A percentile compares a stretch with the other conserved stretches of the same genome.
phyloP scores from a whole-genome alignment of 345 rosid species.

The Chamaenerion angustifolium region DNA sequence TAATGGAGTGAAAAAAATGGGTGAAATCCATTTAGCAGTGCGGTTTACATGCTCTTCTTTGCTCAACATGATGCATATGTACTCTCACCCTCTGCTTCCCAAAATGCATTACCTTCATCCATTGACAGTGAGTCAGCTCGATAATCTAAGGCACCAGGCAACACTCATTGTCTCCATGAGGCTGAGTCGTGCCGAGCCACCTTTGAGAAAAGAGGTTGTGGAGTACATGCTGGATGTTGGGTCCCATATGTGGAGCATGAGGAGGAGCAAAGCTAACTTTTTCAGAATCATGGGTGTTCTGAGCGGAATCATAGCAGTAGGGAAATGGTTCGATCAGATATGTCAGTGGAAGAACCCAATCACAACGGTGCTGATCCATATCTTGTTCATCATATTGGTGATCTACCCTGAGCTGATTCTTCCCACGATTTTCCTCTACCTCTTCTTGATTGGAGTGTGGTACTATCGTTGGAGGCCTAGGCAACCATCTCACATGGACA shows the following conservation, averaged over 20 bases:
- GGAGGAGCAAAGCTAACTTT: slow-evolving; percentile 30
- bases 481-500: slow-evolving; percentile 31
- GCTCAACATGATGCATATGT: too few relatives aligned
- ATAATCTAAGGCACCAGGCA: slow-evolving; percentile 34
- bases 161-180: slow-evolving; percentile 13
- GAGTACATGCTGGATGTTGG: slow-evolving; percentile 34
- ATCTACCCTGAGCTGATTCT: slow-evolving; percentile 17
- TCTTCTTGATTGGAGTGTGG: slow-evolving; percentile 24
- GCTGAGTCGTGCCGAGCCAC: slow-evolving; percentile 30
- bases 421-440: slow-evolving; percentile 24
- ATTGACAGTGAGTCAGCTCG: slow-evolving; percentile 25
- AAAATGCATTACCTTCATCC: slow-evolving; percentile 27
- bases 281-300: slow-evolving; percentile 24
- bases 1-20: slow-evolving; percentile 35
- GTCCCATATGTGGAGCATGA: slow-evolving; percentile 27
- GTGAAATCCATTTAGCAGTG: slow-evolving; percentile 38
- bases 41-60: slow-evolving; percentile 27
- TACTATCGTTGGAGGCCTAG: slow-evolving; percentile 24
- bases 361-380: slow-evolving; percentile 21
- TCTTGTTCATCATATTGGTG: slow-evolving; percentile 20
- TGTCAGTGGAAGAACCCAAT: slow-evolving; percentile 28
- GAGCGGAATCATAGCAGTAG: slow-evolving; percentile 10
- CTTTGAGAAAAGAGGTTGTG: slow-evolving; percentile 37
- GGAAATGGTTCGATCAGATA: slow-evolving; percentile 24
- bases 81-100: too few relatives aligned